Evolutionary conservation across 768 basidiomycete genomes (phyloP).

Genomic region (Kwoniella mangroviensis): DNA sequence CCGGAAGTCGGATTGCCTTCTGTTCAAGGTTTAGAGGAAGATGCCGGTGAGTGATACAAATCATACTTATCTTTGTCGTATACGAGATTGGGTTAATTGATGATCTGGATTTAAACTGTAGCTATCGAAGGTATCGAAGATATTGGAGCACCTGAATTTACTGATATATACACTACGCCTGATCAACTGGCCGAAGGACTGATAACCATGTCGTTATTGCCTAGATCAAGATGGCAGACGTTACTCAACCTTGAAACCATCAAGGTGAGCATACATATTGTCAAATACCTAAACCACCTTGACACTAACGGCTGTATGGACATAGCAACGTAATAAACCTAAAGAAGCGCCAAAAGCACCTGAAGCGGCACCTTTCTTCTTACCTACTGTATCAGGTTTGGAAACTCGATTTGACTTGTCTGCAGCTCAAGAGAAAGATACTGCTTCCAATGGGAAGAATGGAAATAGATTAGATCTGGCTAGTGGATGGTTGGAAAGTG

Average conservation of each 20-base stretch:
- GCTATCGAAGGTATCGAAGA: slow-evolving; percentile 74
- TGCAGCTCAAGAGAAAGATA: slow-evolving; percentile 10
- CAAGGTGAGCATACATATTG: slow-evolving; percentile 64
- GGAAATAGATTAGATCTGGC: slow-evolving; percentile 54
- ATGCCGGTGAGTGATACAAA: slow-evolving; percentile 66
- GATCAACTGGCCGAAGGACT: slow-evolving; percentile 85
- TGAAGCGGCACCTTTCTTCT: slow-evolving; percentile 95
- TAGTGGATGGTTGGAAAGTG: slow-evolving; percentile 58
- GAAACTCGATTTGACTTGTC: slow-evolving; percentile 76
- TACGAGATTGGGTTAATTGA: not conserved
- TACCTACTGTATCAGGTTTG: slow-evolving; percentile 87
- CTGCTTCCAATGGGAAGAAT: slow-evolving; percentile 39
- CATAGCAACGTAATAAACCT: slow-evolving; percentile 90
- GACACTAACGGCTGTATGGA: slow-evolving; percentile 2
- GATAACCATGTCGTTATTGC: slow-evolving; percentile 89
- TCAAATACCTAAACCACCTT: not conserved
- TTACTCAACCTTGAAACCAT: slow-evolving; percentile 95
- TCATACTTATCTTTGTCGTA: no score
- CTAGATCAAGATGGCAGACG: slow-evolving; percentile 93
- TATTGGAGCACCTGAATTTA: slow-evolving; percentile 65
- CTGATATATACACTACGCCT: slow-evolving; percentile 80
- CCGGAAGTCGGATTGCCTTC: slow-evolving; percentile 75
- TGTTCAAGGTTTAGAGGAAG: slow-evolving; percentile 79
- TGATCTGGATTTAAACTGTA: slow-evolving; percentile 44
- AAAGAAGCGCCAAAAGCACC: slow-evolving; percentile 93